phyloP scores from a whole-genome alignment of 345 rosid genomes.

The Gossypium sturtianum region DNA sequence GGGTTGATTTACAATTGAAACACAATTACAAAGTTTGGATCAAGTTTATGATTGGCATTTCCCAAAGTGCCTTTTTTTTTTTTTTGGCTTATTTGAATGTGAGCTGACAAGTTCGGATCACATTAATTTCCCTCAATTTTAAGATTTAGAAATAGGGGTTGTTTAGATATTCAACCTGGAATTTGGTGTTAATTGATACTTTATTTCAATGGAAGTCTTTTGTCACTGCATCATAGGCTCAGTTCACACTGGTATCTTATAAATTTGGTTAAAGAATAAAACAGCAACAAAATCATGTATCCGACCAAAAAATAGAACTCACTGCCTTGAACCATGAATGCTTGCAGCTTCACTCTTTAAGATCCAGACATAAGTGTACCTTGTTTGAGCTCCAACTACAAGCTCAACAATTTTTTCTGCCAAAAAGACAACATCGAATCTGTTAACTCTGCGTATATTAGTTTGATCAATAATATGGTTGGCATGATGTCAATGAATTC shows the following conservation, averaged over 20 bases:
- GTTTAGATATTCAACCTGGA: no score
- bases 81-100: not conserved
- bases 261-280: constrained; percentile 5
- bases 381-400: constrained; percentile 77
- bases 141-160: not conserved
- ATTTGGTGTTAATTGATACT: no score
- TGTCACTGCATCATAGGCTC: no score
- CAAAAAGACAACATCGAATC: not conserved
- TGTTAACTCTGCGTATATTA: not conserved
- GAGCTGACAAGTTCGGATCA: not conserved
- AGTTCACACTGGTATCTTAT: not conserved
- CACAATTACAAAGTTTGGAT: not conserved
- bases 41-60: not conserved
- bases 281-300: constrained; percentile 5
- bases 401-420: constrained; percentile 87
- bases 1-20: not conserved
- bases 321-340: constrained; percentile 2
- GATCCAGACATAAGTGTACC: constrained; percentile 94
- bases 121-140: not conserved
- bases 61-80: no score
- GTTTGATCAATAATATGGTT: not conserved
- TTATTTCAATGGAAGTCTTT: no score
- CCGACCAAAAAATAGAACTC: not conserved
- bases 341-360: constrained; percentile 25
- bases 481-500: not conserved